Evolutionary conservation across 2,329 filamentous ascomycete genomes (phyloP), one percentile per base, ranked within the genome.

Genomic region (Penicillium brasilianum): DNA sequence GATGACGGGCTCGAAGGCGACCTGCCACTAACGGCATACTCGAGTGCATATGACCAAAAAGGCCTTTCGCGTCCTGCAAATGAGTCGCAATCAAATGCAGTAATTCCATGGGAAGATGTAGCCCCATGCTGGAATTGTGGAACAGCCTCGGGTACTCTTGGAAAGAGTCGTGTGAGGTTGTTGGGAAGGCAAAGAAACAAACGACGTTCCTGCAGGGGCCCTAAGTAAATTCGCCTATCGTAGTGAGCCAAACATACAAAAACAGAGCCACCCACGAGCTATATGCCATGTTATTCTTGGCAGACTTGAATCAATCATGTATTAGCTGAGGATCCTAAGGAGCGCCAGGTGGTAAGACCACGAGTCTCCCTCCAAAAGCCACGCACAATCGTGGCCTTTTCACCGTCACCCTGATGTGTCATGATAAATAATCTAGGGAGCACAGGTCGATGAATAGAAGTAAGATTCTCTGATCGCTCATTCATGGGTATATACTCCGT

Each of bases 11-110:
- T 65, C 62, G 43, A 65, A 61, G 0, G 53, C 55, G 10, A 43
- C 46, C 53, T 65, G 52, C 65, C 60, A 67, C 58, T 57, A 37
- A 28, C 58, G 63, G 49, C 61, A 66, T 48, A 67, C 64, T 34
- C 28, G n/a, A 49, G 56, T 56, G 39, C 37, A 61, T 14, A 37
- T 44, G 32, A 46, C 37, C 32, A 61, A 32, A 59, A 37, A 43
- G 8, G 11, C 32, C 13, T 34, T 20, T n/a, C n/a, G 49, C 28
- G 16, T 36, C 53, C 43, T 41, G 59, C 3, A 59, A 32, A 34
- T 48, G 16, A 36, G 4, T 43, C 39, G 39, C 39, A n/a, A 43
- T 43, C 39, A 43, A 43, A 43, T 37, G n/a, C 30, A 56, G 34
- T 37, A 56, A 48, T 16, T 56, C 41, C 20, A 34, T 7, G 22